Evolutionary conservation across 177 flowering plant species (phyloP).

Genomic region (Vitis hybrid): DNA sequence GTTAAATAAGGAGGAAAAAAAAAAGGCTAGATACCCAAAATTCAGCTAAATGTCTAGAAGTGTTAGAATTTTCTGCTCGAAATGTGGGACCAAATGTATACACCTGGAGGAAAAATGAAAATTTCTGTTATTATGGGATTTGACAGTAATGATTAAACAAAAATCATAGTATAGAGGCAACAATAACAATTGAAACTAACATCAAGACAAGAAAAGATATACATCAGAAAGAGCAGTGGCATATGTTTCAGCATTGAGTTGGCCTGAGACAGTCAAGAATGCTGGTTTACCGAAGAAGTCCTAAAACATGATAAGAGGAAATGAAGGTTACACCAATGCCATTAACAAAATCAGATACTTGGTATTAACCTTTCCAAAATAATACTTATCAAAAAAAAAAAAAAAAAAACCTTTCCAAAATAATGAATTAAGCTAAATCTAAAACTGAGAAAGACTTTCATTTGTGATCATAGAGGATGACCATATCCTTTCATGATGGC

Average conservation of each 20-base stretch:
- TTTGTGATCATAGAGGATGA: neutral
- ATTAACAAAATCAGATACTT: neutral
- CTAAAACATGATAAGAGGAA: conserved; percentile 34
- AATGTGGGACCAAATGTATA: conserved; percentile 99
- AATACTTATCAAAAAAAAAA: neutral
- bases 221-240: conserved; percentile 97
- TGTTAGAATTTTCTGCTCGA: conserved; percentile 97
- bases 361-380: neutral
- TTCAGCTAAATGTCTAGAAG: conserved; percentile 96
- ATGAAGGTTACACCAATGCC: neutral
- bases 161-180: neutral
- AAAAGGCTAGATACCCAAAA: conserved; percentile 66
- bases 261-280: conserved; percentile 97
- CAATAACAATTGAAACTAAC: neutral
- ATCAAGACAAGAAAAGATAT: conserved; percentile 18
- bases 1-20: neutral
- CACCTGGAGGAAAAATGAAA: conserved; percentile 48
- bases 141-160: neutral
- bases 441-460: neutral
- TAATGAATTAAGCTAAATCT: neutral
- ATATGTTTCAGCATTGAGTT: conserved; percentile 96
- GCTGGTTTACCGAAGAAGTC: conserved; percentile 98
- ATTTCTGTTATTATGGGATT: neutral
- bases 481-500: neutral
- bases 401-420: neutral